Base-by-base conservation (phyloP, 352 stramenopile species). In the Pythium aristosporum region DNA sequence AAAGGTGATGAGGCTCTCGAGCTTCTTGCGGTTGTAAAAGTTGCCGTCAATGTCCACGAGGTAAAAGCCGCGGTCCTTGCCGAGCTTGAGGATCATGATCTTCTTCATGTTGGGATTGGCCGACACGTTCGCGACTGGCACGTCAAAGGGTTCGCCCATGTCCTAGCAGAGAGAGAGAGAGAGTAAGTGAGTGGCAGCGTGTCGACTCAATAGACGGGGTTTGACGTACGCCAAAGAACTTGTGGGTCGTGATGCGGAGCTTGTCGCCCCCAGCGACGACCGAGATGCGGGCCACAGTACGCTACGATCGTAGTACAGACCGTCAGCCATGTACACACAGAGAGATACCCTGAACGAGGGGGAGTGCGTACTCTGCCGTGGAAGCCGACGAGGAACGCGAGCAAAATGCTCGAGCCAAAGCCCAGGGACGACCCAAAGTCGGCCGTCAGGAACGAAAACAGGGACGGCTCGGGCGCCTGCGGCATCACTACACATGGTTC, bases 1-100 rank as follows among this genome's bases (percentile, higher is more conserved):
- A 66, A 93, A 93, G 0, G 82, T 92, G 70, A 95, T 91, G 77
- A 95, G 87, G 61, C 84, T 88, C 63, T 95, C 86, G 41, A 95
- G 79, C 58, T 92, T 95, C 36, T 85, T 74, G 67, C 86, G 83
- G 73, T 95, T 95, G 78, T 88, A 92, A 57, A 95, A 95, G 20
- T 85, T 85, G 61, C 86, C 86, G 43, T 79, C 73, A 32, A 82
- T 76, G 60, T 95, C 86, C 20, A 92, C 85, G 37, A 95, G 78
- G 68, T 81, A 95, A 63, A 93, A 95, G 5, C 77, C 84, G 16
- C 74, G 76, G 28, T 80, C 82, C 52, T 82, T 88, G 37, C 72
- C 81, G 23, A 95, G 63, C 62, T 95, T 95, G 47, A 95, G 71
- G 58, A 92, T 92, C 57, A 95, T 91, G 67, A 92, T 91, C 67